Evolutionary conservation across 2,329 filamentous ascomycete genomes (phyloP).

Genomic region (Aspergillus jensenii): DNA sequence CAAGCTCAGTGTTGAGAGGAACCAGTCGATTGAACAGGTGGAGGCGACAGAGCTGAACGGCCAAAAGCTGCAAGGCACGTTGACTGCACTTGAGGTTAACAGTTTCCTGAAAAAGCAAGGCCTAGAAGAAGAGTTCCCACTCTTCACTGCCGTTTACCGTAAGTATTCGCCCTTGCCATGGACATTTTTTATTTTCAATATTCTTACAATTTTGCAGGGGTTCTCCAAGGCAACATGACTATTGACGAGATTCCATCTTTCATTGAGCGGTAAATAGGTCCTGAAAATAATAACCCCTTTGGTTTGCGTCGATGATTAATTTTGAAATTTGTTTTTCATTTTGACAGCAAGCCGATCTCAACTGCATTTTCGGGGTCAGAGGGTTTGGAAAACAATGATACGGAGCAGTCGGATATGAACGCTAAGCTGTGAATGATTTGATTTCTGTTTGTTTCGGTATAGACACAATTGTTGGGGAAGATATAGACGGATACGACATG

Average conservation of each 20-base stretch:
- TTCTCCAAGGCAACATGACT: slow-evolving; percentile 72
- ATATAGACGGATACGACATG: slow-evolving; percentile 2
- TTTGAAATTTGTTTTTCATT: slow-evolving; percentile 13
- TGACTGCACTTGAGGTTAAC: slow-evolving; percentile 88
- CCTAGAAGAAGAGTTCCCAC: slow-evolving; percentile 78
- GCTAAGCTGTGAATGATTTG: slow-evolving; percentile 19
- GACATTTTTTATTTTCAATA: slow-evolving; percentile 12
- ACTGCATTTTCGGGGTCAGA: slow-evolving; percentile 9
- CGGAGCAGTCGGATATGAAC: slow-evolving; percentile 13
- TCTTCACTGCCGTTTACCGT: slow-evolving; percentile 85
- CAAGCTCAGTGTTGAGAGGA: slow-evolving; percentile 78
- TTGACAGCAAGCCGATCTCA: slow-evolving; percentile 20
- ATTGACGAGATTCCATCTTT: slow-evolving; percentile 79
- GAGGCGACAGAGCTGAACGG: slow-evolving; percentile 90
- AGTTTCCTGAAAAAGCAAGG: slow-evolving; percentile 78
- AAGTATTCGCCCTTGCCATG: slow-evolving; percentile 26
- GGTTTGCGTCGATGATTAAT: slow-evolving; percentile 19
- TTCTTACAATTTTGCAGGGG: slow-evolving; percentile 49
- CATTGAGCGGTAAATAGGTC: slow-evolving; percentile 48
- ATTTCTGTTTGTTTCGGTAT: slow-evolving; percentile 9
- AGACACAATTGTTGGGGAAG: background rate
- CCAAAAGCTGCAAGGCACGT: slow-evolving; percentile 93
- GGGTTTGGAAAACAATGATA: slow-evolving; percentile 12
- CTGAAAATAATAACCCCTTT: slow-evolving; percentile 10
- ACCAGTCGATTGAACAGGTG: slow-evolving; percentile 78